These are phyloP conservation scores for Cicer cuneatum DNA, from an alignment of 306 rosid species.

Conservation along the genomic window DNA sequence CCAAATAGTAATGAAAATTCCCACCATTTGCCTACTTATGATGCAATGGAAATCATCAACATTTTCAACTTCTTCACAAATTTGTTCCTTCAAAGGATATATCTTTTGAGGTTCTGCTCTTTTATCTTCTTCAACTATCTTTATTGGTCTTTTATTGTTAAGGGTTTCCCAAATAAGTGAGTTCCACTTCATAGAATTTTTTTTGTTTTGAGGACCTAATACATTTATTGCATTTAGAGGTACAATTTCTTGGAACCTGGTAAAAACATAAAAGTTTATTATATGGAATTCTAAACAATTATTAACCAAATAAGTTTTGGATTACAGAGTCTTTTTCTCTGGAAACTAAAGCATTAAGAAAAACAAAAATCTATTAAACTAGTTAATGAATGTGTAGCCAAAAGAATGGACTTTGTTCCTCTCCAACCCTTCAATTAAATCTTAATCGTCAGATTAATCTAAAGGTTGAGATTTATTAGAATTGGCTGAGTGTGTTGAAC, in stretches of 20 bases:
- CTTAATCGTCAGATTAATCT: not conserved
- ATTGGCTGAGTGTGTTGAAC: not conserved
- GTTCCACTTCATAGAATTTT: slow-evolving; percentile 65
- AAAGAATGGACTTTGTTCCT: not conserved
- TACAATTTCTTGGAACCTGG: slow-evolving; percentile 92
- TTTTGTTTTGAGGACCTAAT: slow-evolving; percentile 61
- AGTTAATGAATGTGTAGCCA: not conserved
- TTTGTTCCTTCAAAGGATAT: slow-evolving; percentile 51
- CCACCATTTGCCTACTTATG: slow-evolving; percentile 84
- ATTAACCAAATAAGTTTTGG: no score
- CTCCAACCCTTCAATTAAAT: not conserved
- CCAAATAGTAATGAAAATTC: slow-evolving; percentile 79
- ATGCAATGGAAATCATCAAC: slow-evolving; percentile 64
- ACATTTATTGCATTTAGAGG: slow-evolving; percentile 78
- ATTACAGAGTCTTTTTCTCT: no score
- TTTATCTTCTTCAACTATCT: slow-evolving; percentile 38
- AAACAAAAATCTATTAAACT: not conserved
- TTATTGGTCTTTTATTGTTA: slow-evolving; percentile 53
- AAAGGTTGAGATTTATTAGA: not conserved
- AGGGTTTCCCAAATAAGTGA: slow-evolving; percentile 62
- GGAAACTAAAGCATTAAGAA: no score
- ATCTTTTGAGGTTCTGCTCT: slow-evolving; percentile 52
- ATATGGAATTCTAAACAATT: no score
- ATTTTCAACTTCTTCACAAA: slow-evolving; percentile 31
- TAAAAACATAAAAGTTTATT: not conserved